A percentile compares a stretch with the other conserved stretches of the same genome.
Conservation (phyloP, 805 yeast species). For the Candida hungchunana region DNA sequence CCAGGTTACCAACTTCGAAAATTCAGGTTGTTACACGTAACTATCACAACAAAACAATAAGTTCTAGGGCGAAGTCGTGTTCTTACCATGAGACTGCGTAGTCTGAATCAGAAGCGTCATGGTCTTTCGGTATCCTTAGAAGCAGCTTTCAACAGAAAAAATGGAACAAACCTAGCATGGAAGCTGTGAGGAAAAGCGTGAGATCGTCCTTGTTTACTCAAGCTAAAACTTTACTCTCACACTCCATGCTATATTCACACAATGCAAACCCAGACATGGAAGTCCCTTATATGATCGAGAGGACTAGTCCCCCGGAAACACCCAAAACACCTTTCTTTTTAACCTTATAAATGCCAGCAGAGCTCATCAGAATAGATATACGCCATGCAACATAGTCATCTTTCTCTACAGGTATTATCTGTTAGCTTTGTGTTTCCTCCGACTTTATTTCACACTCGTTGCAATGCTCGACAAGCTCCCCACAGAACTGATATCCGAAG, state of each 20-base stretch:
- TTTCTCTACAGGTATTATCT: neutral
- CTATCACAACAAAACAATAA: neutral
- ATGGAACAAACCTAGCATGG: too few relatives aligned
- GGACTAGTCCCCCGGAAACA: neutral
- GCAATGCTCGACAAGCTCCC: conserved; percentile 24
- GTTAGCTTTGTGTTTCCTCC: neutral
- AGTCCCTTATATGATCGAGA: too few relatives aligned
- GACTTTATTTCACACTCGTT: neutral
- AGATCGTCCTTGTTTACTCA: too few relatives aligned
- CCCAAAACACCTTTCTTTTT: conserved; percentile 2
- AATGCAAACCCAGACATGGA: too few relatives aligned
- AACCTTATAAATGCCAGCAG: neutral
- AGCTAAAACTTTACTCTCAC: too few relatives aligned
- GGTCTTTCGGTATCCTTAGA: too few relatives aligned
- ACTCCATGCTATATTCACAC: too few relatives aligned
- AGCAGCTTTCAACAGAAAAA: too few relatives aligned
- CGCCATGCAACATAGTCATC: too few relatives aligned
- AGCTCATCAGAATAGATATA: too few relatives aligned
- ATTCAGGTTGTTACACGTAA: neutral
- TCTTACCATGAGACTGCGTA: neutral
- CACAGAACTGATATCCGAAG: conserved; percentile 19
- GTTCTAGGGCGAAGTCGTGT: too few relatives aligned
- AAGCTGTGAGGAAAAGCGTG: too few relatives aligned
- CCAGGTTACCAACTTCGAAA: conserved; percentile 47
- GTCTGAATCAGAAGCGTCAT: neutral